Evolutionary conservation across 2,329 filamentous ascomycete genomes (phyloP).

Genomic region (Calonectria hawksworthii): DNA sequence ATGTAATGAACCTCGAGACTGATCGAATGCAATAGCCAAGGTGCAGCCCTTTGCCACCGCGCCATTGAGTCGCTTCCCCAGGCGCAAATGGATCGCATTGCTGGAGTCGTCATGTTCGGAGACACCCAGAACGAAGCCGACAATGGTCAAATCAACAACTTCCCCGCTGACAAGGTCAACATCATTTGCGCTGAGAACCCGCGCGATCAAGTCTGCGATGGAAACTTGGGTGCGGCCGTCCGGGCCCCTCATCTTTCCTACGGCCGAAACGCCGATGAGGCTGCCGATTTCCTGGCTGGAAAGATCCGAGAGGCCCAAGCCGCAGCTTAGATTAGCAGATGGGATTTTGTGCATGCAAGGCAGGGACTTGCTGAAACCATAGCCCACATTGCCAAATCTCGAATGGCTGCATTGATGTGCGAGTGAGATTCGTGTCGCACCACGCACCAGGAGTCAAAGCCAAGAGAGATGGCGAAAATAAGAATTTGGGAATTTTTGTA

Average conservation of each 20-base stretch:
- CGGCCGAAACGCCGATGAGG: neutral
- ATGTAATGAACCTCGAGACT: neutral
- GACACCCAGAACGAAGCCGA: neutral
- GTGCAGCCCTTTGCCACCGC: neutral
- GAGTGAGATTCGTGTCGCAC: neutral
- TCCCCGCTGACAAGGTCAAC: neutral
- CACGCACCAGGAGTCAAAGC: neutral
- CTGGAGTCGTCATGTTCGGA: neutral
- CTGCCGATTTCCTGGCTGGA: neutral
- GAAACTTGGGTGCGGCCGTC: neutral
- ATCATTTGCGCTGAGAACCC: constrained; percentile 3
- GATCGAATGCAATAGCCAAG: neutral
- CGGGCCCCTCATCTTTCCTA: constrained; percentile 3
- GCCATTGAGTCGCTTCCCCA: neutral
- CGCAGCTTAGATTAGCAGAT: neutral
- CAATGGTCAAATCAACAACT: neutral
- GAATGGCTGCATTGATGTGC: neutral
- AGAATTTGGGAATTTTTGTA: neutral
- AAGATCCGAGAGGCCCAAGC: neutral
- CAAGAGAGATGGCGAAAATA: neutral
- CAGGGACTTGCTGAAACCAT: neutral
- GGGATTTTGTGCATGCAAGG: neutral
- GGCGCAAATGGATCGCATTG: neutral
- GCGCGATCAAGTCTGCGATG: neutral
- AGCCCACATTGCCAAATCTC: neutral